phyloP scores from a whole-genome alignment of 345 rosid species.

The Camelina neglecta region DNA sequence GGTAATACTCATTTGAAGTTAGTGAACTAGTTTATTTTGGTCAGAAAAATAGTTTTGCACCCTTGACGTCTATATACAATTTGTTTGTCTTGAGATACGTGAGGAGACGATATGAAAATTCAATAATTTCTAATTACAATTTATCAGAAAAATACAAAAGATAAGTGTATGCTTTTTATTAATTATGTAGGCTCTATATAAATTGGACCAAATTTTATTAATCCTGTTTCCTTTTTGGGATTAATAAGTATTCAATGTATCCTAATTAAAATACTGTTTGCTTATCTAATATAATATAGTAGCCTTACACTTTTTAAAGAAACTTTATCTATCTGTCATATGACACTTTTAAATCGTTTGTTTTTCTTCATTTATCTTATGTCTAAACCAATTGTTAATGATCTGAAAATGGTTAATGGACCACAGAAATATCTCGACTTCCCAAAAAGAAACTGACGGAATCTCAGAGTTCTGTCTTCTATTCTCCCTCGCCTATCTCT shows the following conservation, averaged over 20 bases:
- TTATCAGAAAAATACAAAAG: background rate
- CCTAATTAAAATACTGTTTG: slow-evolving; percentile 11
- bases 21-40: background rate
- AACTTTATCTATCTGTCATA: too few relatives aligned
- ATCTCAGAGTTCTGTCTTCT: too few relatives aligned
- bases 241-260: background rate
- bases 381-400: too few relatives aligned
- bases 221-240: slow-evolving; percentile 6
- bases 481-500: too few relatives aligned
- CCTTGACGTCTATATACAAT: background rate
- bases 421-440: too few relatives aligned
- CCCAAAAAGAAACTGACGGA: too few relatives aligned
- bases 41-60: background rate
- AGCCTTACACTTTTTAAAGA: too few relatives aligned
- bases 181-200: background rate
- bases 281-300: background rate
- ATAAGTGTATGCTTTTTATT: background rate
- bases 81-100: background rate
- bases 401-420: too few relatives aligned
- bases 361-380: too few relatives aligned
- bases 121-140: background rate
- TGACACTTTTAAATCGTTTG: too few relatives aligned
- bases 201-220: background rate
- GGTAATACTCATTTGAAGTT: background rate
- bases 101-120: background rate